These are phyloP conservation scores for Nepenthes gracilis DNA, from an alignment of 148 eudicot species.

Conservation along the genomic window DNA sequence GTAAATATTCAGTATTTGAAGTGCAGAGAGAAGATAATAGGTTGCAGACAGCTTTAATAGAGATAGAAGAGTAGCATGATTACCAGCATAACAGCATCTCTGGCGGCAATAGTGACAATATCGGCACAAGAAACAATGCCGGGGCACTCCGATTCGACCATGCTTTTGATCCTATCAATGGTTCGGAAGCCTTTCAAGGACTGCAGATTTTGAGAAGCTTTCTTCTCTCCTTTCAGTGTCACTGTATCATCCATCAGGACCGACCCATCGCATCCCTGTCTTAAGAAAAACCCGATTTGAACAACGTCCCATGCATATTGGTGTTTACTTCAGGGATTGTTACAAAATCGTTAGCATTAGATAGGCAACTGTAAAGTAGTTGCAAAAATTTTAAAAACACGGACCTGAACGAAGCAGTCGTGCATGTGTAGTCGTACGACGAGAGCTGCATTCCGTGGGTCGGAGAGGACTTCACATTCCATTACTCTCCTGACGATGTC, in stretches of 20 bases:
- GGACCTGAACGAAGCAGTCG: conserved; percentile 96
- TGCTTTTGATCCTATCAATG: conserved; percentile 64
- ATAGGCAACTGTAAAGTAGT: not conserved
- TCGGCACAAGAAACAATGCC: conserved; percentile 89
- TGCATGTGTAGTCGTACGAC: conserved; percentile 75
- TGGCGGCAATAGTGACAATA: conserved; percentile 80
- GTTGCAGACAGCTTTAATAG: not conserved
- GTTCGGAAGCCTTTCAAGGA: conserved; percentile 65
- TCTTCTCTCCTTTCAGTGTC: conserved; percentile 72
- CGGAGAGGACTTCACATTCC: conserved; percentile 81
- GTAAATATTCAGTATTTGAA: too few relatives aligned
- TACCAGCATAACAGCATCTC: conserved; percentile 82
- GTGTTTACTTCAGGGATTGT: too few relatives aligned
- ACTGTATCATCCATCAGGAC: conserved; percentile 76
- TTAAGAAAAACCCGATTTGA: not conserved
- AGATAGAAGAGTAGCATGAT: not conserved
- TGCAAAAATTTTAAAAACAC: not conserved
- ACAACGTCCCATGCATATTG: not conserved
- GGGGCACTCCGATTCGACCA: conserved; percentile 87
- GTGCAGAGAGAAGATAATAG: too few relatives aligned
- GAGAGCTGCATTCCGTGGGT: conserved; percentile 82
- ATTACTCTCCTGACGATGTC: conserved; percentile 70
- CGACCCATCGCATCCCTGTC: conserved; percentile 92
- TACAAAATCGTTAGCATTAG: too few relatives aligned
- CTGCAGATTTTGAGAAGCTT: conserved; percentile 39